Conservation (phyloP, 257 asterid species). For the Solanum corneliomulleri region DNA sequence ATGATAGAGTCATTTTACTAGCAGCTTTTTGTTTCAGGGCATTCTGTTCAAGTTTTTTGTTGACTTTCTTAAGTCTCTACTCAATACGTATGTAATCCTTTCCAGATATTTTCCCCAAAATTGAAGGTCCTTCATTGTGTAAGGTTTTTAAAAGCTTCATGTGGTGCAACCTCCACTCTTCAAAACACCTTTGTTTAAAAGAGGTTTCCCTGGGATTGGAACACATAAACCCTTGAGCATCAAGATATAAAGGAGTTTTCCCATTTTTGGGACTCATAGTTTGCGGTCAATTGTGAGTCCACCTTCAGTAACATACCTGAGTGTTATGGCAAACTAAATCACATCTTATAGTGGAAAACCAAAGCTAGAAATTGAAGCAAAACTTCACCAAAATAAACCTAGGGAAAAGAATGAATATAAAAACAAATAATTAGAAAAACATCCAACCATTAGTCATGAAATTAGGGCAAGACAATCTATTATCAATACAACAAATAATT, state of each 20-base stretch:
- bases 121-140: constrained; percentile 75
- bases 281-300: constrained; percentile 97
- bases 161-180: constrained; percentile 69
- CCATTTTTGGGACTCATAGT: constrained; percentile 95
- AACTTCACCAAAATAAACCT: neutral
- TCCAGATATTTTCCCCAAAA: constrained; percentile 55
- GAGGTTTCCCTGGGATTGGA: constrained; percentile 92
- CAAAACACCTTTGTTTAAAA: constrained; percentile 91
- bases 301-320: constrained; percentile 88
- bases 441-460: neutral
- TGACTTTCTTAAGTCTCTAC: constrained; percentile 84
- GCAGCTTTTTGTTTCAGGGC: constrained; percentile 94
- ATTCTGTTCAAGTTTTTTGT: constrained; percentile 77
- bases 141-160: constrained; percentile 72
- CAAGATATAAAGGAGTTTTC: constrained; percentile 97
- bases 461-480: too few relatives aligned
- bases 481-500: neutral
- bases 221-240: constrained; percentile 79
- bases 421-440: neutral
- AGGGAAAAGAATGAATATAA: neutral
- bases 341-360: neutral
- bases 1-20: constrained; percentile 88
- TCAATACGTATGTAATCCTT: constrained; percentile 68
- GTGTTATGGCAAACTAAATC: constrained; percentile 21
- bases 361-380: neutral